These are phyloP conservation scores for Colletotrichum sp. DNA, from an alignment of 2,329 filamentous ascomycete genomes.

Conservation along the genomic window DNA sequence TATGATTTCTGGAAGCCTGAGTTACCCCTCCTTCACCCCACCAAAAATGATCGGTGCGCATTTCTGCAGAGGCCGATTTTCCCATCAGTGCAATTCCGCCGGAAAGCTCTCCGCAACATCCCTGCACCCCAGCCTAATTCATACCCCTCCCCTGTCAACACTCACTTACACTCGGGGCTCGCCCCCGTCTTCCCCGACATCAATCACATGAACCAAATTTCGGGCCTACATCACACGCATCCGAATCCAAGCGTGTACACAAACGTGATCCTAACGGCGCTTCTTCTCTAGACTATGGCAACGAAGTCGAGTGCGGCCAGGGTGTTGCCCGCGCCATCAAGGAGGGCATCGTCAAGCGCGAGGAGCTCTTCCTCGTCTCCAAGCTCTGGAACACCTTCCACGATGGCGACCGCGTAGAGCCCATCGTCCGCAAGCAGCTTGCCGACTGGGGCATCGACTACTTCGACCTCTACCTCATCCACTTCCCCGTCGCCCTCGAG, in stretches of 20 bases:
- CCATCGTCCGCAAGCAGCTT: conserved; percentile 78
- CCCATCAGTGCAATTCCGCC: neutral
- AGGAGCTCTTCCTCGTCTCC: conserved; percentile 90
- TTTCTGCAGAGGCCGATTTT: conserved; percentile 1
- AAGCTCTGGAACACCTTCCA: conserved; percentile 96
- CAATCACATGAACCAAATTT: neutral
- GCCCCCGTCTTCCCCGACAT: neutral
- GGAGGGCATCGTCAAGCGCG: conserved; percentile 80
- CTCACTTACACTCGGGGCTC: conserved; percentile 7
- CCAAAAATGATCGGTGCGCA: conserved; percentile 7
- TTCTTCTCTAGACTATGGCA: conserved; percentile 71
- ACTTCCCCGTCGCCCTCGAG: conserved; percentile 87
- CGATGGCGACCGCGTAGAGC: conserved; percentile 77
- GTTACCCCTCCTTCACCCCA: conserved; percentile 22
- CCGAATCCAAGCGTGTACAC: neutral
- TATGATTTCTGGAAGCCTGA: neutral
- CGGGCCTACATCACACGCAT: neutral
- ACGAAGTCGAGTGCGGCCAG: conserved; percentile 79
- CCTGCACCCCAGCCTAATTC: neutral
- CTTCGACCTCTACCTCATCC: conserved; percentile 88
- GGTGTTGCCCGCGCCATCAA: conserved; percentile 81
- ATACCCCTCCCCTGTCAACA: neutral
- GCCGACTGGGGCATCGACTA: conserved; percentile 86
- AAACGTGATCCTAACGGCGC: neutral
- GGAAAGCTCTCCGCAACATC: conserved; percentile 18